Evolutionary conservation across 805 yeast genomes (phyloP), one percentile per base, ranked within the genome.

Genomic region (Nakazawaea peltata): DNA sequence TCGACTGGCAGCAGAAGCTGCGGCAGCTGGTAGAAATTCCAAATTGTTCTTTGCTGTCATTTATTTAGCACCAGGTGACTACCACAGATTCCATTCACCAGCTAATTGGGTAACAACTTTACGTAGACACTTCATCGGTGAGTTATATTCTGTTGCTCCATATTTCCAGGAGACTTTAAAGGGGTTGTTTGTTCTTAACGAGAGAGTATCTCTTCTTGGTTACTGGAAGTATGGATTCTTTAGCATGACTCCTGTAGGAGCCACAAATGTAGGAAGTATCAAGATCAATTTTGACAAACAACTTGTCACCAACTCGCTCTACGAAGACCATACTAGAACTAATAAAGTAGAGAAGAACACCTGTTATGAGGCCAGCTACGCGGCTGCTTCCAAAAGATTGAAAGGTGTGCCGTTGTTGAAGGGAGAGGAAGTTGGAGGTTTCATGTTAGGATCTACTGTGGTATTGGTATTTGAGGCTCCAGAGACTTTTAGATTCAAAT

Each of bases 201-300:
- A 92, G 60, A 72, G 99, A 48, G 98, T 92, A 3, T 94, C 98
- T 0, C 61, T 92, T 33, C 69, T 92, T 38, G 99, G 99, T 1
- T 78, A 85, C 50, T 92, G 98, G 98, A 84, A 82, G 53, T 72
- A 92, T 54, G 99, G 99, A 0, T 92, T 92, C 49, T 92, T 92
- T 63, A 81, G 94, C 44, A 92, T 92, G 99, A 90, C 95, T 1
- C 97, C 99, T 0, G 98, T 92, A 10, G 99, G 99, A 11, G 99
- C 99, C 17, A 92, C 98, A 2, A 92, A 92, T 59, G 99, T 92
- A 21, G 99, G 99, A 5, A 81, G 94, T 49, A 92, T 92, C 45
- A 78, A 81, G 40, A 70, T 92, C 45, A 86, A 88, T 53, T 92
- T 92, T 50, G 99, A 92, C 59, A 80, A 81, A 59, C 88, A 84